A percentile compares a stretch with the other conserved stretches of the same genome.
These are phyloP conservation scores for Tetracentron sinense DNA, from an alignment of 164 flowering plant species.

Conservation along the genomic window DNA sequence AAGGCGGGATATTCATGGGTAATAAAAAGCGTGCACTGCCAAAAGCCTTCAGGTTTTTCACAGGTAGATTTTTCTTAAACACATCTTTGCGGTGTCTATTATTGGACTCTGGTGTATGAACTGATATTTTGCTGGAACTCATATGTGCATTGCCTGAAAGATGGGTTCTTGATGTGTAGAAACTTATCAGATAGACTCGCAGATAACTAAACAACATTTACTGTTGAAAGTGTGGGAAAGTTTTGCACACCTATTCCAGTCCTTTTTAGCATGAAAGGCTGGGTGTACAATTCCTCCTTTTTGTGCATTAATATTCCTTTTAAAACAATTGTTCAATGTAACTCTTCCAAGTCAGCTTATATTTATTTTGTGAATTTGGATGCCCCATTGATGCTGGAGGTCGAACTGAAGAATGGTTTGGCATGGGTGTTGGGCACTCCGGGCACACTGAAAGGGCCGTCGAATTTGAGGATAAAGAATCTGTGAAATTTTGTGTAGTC, in stretches of 20 bases:
- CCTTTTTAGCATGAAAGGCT: too few species aligned
- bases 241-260: too few species aligned
- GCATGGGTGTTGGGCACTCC: too few species aligned
- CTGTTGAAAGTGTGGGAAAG: background rate
- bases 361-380: background rate
- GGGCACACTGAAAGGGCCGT: too few species aligned
- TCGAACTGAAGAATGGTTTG: too few species aligned
- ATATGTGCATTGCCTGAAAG: background rate
- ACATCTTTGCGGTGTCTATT: background rate
- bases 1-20: conserved; percentile 17
- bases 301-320: too few species aligned
- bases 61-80: conserved; percentile 13
- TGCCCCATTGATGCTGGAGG: background rate
- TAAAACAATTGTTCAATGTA: too few species aligned
- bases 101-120: background rate
- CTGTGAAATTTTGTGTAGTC: too few species aligned
- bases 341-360: too few species aligned
- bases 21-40: conserved; percentile 17
- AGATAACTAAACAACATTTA: background rate
- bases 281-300: too few species aligned
- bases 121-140: background rate
- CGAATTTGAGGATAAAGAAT: too few species aligned
- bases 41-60: conserved; percentile 24
- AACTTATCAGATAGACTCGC: background rate
- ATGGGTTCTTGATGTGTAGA: background rate